phyloP scores from a whole-genome alignment of 352 stramenopile genomes.

The Phytophthora crassamura region DNA sequence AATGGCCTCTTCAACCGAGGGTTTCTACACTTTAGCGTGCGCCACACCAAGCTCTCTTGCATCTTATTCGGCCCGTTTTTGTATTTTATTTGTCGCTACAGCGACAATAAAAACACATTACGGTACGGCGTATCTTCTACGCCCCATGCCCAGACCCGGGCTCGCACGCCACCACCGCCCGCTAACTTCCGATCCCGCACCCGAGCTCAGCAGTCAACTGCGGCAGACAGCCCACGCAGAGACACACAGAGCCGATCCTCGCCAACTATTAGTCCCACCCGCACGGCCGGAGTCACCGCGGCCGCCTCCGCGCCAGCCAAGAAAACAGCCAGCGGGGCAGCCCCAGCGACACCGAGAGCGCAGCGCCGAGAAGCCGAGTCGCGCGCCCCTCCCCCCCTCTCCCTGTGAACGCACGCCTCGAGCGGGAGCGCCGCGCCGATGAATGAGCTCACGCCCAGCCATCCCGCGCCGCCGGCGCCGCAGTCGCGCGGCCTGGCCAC shows the following conservation, averaged over 20 bases:
- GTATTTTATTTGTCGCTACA: too few species aligned
- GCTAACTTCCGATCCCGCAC: conserved; percentile 42
- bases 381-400: conserved; percentile 12
- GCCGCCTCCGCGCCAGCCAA: conserved; percentile 36
- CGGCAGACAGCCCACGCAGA: conserved; percentile 41
- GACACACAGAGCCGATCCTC: conserved; percentile 43
- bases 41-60: too few species aligned
- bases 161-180: conserved; percentile 29
- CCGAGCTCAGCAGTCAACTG: conserved; percentile 22
- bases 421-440: conserved; percentile 36
- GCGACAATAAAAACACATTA: too few species aligned
- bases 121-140: too few species aligned
- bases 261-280: conserved; percentile 51
- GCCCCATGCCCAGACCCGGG: conserved; percentile 37
- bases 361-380: conserved; percentile 9
- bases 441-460: conserved; percentile 51
- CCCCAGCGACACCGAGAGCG: conserved; percentile 13
- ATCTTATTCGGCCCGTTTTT: too few species aligned
- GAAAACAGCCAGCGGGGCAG: conserved; percentile 31
- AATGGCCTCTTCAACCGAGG: too few species aligned
- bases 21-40: too few species aligned
- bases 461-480: conserved; percentile 25
- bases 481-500: conserved; percentile 33
- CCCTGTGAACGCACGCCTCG: not conserved
- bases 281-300: conserved; percentile 33